Evolutionary conservation across 2,329 filamentous ascomycete species (phyloP), one percentile per base, ranked within the genome.

Genomic region (Aspergillus sp.): DNA sequence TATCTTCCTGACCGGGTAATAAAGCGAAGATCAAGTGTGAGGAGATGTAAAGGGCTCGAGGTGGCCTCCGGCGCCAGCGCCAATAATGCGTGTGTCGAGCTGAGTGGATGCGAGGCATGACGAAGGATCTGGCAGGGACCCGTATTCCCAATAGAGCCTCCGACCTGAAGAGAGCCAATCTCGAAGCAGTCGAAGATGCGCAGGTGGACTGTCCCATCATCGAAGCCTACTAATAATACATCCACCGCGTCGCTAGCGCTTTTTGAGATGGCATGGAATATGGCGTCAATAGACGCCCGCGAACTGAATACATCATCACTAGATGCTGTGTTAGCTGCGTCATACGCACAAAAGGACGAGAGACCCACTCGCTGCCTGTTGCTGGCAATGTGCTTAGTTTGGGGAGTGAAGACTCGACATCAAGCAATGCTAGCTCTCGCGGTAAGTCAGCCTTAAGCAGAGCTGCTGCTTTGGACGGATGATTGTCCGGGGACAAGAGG

Each of bases 141-240:
- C 19, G 63, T 57, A 75, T 76, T 58, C 77, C 78, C 55, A 81
- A 72, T 11, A 63, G 71, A 69, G 71, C 73, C 59, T 63, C 69
- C 3, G 76, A 78, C 2, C 74, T 72, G 27, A 80, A 83, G 59
- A 83, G 82, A 60, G 3, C 92, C 91, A 60, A 96, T 88, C 61
- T 90, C 84, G 68, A 96, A 91, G 5, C 90, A 93, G 73, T 96
- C 90, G 73, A 94, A 94, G 51, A 96, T 91, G 66, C 88, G 91
- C 17, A 96, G 80, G 71, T 94, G 89, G 11, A 96, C 81, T 17
- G 81, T 83, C 8, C 90, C 90, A 64, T 91, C 84, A 58, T 85
- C 84, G 3, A 88, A 90, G 4, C 90, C 90, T 2, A 90, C 84
- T 5, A 94, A 80, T 78, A 96, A 87, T 65, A 94, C 85, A 73